A percentile compares a stretch with the other conserved stretches of the same genome.
phyloP scores from a whole-genome alignment of 2,329 filamentous ascomycete genomes.

The Polytolypa hystricis region DNA sequence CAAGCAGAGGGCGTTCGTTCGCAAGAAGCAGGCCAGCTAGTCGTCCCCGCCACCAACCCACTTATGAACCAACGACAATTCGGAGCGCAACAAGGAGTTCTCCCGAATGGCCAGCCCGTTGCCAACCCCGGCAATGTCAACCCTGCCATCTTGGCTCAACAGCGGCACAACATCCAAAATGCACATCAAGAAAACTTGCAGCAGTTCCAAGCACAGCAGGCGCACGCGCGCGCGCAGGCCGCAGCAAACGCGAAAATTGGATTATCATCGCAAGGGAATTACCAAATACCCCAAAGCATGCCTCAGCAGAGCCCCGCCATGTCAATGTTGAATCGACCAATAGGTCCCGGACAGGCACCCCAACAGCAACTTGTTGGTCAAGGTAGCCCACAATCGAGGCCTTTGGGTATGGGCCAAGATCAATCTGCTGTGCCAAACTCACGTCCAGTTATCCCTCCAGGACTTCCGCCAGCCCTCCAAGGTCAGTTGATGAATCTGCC shows the following conservation, averaged over 20 bases:
- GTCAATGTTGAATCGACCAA: constrained; percentile 34
- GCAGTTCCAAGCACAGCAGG: constrained; percentile 30
- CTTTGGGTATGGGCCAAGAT: constrained; percentile 23
- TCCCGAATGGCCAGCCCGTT: constrained; percentile 26
- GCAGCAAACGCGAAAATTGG: constrained; percentile 31
- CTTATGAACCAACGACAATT: constrained; percentile 31
- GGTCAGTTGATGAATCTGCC: constrained; percentile 26
- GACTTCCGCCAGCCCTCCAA: constrained; percentile 24
- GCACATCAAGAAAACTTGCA: constrained; percentile 31
- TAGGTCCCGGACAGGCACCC: constrained; percentile 29
- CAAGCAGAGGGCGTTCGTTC: constrained; percentile 51
- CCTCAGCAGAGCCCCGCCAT: constrained; percentile 31
- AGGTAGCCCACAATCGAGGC: constrained; percentile 23
- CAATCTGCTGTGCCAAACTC: constrained; percentile 21
- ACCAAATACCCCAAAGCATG: constrained; percentile 28
- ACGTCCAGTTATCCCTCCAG: constrained; percentile 24
- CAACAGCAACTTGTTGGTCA: constrained; percentile 25
- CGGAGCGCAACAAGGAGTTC: constrained; percentile 25
- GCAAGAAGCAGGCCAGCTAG: constrained; percentile 49
- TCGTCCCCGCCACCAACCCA: constrained; percentile 52
- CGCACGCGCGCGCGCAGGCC: constrained; percentile 31
- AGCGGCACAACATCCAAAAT: constrained; percentile 33
- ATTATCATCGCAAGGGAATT: constrained; percentile 32
- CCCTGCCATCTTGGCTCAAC: constrained; percentile 32
- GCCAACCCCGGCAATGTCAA: constrained; percentile 28